Evolutionary conservation across 2,329 filamentous ascomycete genomes (phyloP), one percentile per base, ranked within the genome.

Genomic region (Cercospora beticola): DNA sequence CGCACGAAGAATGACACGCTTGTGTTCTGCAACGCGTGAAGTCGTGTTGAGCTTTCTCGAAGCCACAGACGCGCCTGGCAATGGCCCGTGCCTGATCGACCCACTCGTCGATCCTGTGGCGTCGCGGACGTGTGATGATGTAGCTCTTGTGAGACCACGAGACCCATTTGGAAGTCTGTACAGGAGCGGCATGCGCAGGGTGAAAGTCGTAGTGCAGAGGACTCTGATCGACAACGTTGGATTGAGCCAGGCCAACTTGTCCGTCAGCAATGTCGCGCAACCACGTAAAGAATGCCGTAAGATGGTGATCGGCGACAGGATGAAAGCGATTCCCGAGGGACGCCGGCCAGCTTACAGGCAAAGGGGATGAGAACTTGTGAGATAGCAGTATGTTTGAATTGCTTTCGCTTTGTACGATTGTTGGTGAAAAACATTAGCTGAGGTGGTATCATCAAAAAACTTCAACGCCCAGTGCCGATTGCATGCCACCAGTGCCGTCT

Each of bases 361-460:
- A 23, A 21, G 46, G 46, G 18, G 14, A n/a, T n/a, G 16, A 5
- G 36, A 40, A 8, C 5, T 40, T 40, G 16, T 40, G 36, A 21
- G 18, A 23, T 12, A 52, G 60, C 40, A 30, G 21, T 33, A 33
- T 46, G 14, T 63, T 23, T 49, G 21, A 49, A 21, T 54, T 63
- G 23, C 14, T 54, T 63, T 52, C 26, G n/a, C 31, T 64, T 57
- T 64, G 49, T 43, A 36, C 31, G 28, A 23, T 56, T 36, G 46
- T 40, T 57, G 54, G 12, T 33, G 21, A 33, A 56, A 64, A 58
- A 46, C 31, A 58, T 64, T 64, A 58, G 21, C 30, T 43, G 52
- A 18, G 8, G 62, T 64, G 52, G 49, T 58, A 64, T 64, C 62
- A 57, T 64, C 9, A 30, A 54, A 56, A 54, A n/a, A n/a, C 12